Evolutionary conservation across 495 filamentous ascomycete species (phyloP).

Genomic region (Neurospora cerealis): DNA sequence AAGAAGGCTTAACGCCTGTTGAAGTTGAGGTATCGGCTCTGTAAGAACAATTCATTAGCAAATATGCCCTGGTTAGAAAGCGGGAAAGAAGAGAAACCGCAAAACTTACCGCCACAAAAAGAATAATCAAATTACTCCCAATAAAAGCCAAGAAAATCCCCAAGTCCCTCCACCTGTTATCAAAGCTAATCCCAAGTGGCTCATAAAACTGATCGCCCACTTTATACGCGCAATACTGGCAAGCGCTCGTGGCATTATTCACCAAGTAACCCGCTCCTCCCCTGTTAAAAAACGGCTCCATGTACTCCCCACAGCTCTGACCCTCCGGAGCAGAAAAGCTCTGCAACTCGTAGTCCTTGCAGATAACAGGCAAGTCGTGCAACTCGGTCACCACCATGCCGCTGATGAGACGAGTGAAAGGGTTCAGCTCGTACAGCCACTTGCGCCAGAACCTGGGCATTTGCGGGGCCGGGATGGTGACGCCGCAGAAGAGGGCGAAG

Average conservation of each 20-base stretch:
- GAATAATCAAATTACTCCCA: constrained; percentile 63
- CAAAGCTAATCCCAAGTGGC: constrained; percentile 51
- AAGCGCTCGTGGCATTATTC: constrained; percentile 49
- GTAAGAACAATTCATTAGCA: neutral
- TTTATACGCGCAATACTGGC: constrained; percentile 69
- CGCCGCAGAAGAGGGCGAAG: constrained; percentile 76
- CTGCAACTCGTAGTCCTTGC: constrained; percentile 47
- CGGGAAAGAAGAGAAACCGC: neutral
- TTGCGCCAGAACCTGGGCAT: constrained; percentile 70
- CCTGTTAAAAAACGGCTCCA: constrained; percentile 53
- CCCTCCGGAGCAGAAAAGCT: constrained; percentile 49
- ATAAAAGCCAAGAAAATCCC: constrained; percentile 68
- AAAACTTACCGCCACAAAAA: constrained; percentile 56
- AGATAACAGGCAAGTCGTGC: constrained; percentile 51
- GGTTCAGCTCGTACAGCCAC: constrained; percentile 77
- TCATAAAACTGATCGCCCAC: constrained; percentile 71
- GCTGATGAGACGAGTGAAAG: constrained; percentile 72
- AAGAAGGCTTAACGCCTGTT: constrained; percentile 40
- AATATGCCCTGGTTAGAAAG: neutral
- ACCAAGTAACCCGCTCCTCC: constrained; percentile 62
- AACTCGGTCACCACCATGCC: constrained; percentile 72
- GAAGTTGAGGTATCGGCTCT: constrained; percentile 57
- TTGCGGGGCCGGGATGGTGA: constrained; percentile 63
- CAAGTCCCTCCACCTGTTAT: constrained; percentile 66
- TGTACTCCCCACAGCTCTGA: constrained; percentile 62